Evolutionary conservation across 139 green algal species (phyloP), one percentile per base, ranked within the genome.

Genomic region (Chlorella sorokiniana): DNA sequence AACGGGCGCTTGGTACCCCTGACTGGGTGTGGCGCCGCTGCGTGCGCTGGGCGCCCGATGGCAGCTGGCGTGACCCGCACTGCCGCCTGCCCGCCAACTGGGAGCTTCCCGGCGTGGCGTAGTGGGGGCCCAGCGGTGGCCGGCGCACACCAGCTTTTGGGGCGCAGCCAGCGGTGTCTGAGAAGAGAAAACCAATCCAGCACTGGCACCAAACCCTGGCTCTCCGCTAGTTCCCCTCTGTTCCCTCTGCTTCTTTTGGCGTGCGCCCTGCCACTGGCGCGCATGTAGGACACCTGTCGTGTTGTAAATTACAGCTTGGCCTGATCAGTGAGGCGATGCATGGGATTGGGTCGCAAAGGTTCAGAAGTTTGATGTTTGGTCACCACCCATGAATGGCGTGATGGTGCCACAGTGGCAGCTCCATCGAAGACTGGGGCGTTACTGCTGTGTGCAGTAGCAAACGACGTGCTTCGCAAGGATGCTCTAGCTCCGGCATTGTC

Each of bases 1-100:
- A 90, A 86, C 31, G 68, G 27, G 25, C 68, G 35, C 48, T 59
- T 59, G 48, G 11, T 59, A n/a, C n/a, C n/a, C n/a, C n/a, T n/a
- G 48, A 11, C 48, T 59, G 48, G 48, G 16, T 59, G 48, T 16
- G 48, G 48, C 48, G 48, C 48, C 48, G 48, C 14, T n/a, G n/a
- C n/a, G n/a, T n/a, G n/a, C n/a, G n/a, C n/a, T n/a, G n/a, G n/a
- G n/a, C n/a, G n/a, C n/a, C n/a, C n/a, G n/a, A n/a, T n/a, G n/a
- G n/a, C n/a, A n/a, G n/a, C n/a, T n/a, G n/a, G n/a, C n/a, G n/a
- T n/a, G n/a, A n/a, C n/a, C n/a, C n/a, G n/a, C n/a, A n/a, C n/a
- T n/a, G n/a, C n/a, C n/a, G n/a, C n/a, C n/a, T n/a, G n/a, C n/a
- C n/a, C n/a, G n/a, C n/a, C n/a, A n/a, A n/a, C n/a, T n/a, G n/a